These are phyloP conservation scores for Trichophyton verrucosum DNA, from an alignment of 2,329 filamentous ascomycete species.

Conservation along the genomic window DNA sequence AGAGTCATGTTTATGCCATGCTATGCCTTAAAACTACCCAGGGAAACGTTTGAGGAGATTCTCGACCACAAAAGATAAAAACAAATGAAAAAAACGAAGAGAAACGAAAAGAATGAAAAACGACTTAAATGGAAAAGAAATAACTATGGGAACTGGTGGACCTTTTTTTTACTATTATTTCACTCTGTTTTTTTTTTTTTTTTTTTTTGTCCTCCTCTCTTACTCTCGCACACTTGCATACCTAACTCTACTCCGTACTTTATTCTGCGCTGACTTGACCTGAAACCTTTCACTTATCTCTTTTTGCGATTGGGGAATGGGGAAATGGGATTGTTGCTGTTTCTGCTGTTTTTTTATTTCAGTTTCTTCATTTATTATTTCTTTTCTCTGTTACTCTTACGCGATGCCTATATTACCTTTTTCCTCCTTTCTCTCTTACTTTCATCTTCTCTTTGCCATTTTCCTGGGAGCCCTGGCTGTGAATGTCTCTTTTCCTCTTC, in stretches of 20 bases:
- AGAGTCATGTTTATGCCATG: neutral
- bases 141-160: constrained; percentile 3
- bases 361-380: neutral
- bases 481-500: neutral
- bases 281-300: constrained; percentile 1
- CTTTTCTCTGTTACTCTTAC: neutral
- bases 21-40: neutral
- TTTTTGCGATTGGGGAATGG: constrained; percentile 5
- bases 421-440: neutral
- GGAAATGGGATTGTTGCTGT: constrained; percentile 4
- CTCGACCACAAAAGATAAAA: neutral
- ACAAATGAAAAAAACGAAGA: neutral
- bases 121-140: constrained; percentile 4
- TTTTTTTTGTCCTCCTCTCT: neutral
- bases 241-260: neutral
- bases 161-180: neutral
- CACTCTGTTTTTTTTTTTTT: neutral
- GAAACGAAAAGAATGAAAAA: constrained; percentile 4
- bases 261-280: neutral
- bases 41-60: neutral
- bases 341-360: neutral
- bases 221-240: neutral
- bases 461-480: constrained; percentile 1
- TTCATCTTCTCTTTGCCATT: constrained; percentile 3
- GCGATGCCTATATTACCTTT: neutral